Percentiles rank a stretch among this genome's conserved stretches.
These are phyloP conservation scores for Knufia petricola DNA, from an alignment of 2,329 filamentous ascomycete species.

Conservation along the genomic window DNA sequence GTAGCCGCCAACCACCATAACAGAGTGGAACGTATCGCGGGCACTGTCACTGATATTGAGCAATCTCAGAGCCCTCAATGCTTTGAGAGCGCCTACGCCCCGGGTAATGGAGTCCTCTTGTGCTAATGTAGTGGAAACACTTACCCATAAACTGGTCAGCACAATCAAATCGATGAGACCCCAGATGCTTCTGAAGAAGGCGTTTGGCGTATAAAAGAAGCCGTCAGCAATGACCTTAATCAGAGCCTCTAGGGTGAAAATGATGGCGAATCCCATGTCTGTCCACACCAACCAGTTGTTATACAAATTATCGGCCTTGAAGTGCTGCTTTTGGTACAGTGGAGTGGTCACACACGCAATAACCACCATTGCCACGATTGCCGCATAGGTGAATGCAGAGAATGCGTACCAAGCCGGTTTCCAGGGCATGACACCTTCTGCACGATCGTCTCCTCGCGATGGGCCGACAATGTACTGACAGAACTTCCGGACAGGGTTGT, in stretches of 20 bases:
- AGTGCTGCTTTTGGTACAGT: conserved; percentile 84
- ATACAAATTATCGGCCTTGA: conserved; percentile 47
- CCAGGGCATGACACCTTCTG: conserved; percentile 83
- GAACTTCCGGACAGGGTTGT: conserved; percentile 65
- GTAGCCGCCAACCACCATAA: conserved; percentile 88
- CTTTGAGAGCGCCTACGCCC: conserved; percentile 94
- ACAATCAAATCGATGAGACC: conserved; percentile 91
- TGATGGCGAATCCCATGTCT: conserved; percentile 74
- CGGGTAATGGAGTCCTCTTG: conserved; percentile 78
- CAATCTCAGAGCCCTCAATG: conserved; percentile 76
- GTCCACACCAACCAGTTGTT: conserved; percentile 93
- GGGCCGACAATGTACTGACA: conserved; percentile 89
- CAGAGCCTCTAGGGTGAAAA: conserved; percentile 76
- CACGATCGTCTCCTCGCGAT: conserved; percentile 73
- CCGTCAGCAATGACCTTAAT: conserved; percentile 96
- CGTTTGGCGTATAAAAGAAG: conserved; percentile 92
- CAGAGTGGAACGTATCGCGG: conserved; percentile 89
- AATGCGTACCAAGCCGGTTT: conserved; percentile 86
- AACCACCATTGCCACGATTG: conserved; percentile 95
- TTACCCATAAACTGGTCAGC: conserved; percentile 88
- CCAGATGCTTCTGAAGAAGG: conserved; percentile 93
- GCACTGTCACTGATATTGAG: conserved; percentile 95
- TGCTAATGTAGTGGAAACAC: conserved; percentile 71
- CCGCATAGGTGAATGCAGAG: conserved; percentile 85
- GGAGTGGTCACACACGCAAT: conserved; percentile 91